A percentile compares a stretch with the other conserved stretches of the same genome.
phyloP scores from a whole-genome alignment of 208 protist genomes.

The Herpetomonas samuelpessoai region DNA sequence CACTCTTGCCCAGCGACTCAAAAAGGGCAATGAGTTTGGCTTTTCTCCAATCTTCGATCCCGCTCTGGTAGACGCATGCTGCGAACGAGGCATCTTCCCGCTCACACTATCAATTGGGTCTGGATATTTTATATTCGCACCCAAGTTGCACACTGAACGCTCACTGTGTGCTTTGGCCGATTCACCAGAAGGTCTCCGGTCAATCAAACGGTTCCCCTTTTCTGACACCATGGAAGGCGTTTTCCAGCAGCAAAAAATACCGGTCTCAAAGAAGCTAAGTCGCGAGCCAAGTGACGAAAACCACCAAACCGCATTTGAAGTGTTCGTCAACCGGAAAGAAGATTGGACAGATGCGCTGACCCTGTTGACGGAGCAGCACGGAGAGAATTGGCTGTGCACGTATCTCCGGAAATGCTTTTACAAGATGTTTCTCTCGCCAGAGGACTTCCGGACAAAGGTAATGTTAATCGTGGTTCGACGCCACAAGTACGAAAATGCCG shows the following conservation, averaged over 20 bases:
- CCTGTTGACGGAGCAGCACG: slow-evolving; percentile 63
- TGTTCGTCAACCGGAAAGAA: slow-evolving; percentile 72
- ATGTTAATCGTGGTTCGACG: slow-evolving; percentile 64
- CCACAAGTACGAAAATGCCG: slow-evolving; percentile 26
- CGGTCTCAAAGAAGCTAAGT: slow-evolving; percentile 51
- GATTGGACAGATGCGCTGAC: slow-evolving; percentile 59
- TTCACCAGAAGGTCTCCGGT: slow-evolving; percentile 12
- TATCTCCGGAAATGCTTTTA: slow-evolving; percentile 58
- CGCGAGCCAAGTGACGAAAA: slow-evolving; percentile 21
- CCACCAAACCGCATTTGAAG: slow-evolving; percentile 29
- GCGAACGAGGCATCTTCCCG: slow-evolving; percentile 75
- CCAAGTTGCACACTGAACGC: slow-evolving; percentile 66
- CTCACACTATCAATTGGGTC: slow-evolving; percentile 26
- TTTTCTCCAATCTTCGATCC: slow-evolving; percentile 72
- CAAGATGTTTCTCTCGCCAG: slow-evolving; percentile 61
- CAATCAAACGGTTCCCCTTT: slow-evolving; percentile 44
- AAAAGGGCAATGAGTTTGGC: slow-evolving; percentile 39
- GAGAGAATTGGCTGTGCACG: slow-evolving; percentile 85
- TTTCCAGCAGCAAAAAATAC: slow-evolving; percentile 23
- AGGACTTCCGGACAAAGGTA: slow-evolving; percentile 62
- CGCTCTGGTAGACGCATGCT: slow-evolving; percentile 62
- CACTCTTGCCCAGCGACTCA: slow-evolving; percentile 23
- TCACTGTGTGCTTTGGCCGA: slow-evolving; percentile 33
- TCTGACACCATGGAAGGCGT: slow-evolving; percentile 2
- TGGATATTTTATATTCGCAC: slow-evolving; percentile 48